Evolutionary conservation across 169 alveolate species (phyloP), one percentile per base, ranked within the genome.

Genomic region (Cryptosporidium xiaoi): DNA sequence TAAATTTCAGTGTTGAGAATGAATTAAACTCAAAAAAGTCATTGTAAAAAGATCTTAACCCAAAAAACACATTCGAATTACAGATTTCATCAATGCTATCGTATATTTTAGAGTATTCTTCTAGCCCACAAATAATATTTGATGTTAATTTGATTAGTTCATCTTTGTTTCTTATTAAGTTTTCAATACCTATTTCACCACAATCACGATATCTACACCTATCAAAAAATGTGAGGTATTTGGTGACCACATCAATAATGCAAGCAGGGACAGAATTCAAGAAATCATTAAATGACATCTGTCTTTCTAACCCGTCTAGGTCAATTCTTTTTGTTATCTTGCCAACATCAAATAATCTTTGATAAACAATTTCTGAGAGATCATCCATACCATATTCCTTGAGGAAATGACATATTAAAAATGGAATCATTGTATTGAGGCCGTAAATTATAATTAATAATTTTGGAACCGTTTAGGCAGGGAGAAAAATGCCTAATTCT

Each of bases 361-460:
- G 64, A 77, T 44, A 77, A 60, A 62, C 56, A 3, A 10, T 46
- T 51, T 56, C 64, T 77, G 87, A 77, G 51, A 62, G 64, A 20
- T 77, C 87, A 16, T 77, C 71, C 5, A 77, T 55, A 60, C 87
- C 87, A 77, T 24, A 77, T 46, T 62, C 16, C 18, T 77, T 55
- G 2, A 77, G 46, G 24, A 77, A 16, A 56, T 44, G 18, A 24
- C 87, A 77, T 16, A 77, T 56, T 16, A 55, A 40, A 62, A 34
- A 77, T 34, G 62, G 71, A n/a, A n/a, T 53, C 64, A 53, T 53
- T 20, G 20, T n/a, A 0, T 53, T 53, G 64, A 20, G 12, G 20
- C 12, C 6, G 20, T 53, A 53, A 53, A 20, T 40, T 40, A 0
- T 24, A 40, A 40, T 40, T 40, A 40, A 40, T 40, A 6, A 40